Percentiles rank a stretch among this genome's conserved stretches.
phyloP scores from a whole-genome alignment of 768 basidiomycete genomes.

The Tremella mesenterica region DNA sequence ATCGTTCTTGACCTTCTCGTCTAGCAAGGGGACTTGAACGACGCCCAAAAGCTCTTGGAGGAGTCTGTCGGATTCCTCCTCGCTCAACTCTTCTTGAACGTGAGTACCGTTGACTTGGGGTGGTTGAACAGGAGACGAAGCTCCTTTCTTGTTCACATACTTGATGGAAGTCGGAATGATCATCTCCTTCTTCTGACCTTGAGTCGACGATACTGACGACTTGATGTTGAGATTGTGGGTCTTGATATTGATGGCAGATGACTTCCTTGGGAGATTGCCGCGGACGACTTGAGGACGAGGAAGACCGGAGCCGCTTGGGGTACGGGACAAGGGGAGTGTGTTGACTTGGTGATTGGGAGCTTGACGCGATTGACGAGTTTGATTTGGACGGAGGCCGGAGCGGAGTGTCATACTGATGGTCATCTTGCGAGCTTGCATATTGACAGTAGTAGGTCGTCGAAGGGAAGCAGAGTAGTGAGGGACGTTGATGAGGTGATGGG shows the following conservation, averaged over 20 bases:
- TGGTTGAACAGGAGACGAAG: too few relatives aligned
- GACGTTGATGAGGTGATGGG: neutral
- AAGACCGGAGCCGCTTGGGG: neutral
- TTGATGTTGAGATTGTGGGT: neutral
- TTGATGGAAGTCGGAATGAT: neutral
- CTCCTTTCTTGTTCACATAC: too few relatives aligned
- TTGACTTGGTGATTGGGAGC: neutral
- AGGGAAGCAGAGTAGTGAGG: neutral
- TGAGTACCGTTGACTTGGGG: too few relatives aligned
- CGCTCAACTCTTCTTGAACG: too few relatives aligned
- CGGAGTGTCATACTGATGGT: neutral
- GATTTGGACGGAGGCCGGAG: neutral
- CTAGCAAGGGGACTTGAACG: too few relatives aligned
- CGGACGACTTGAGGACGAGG: neutral
- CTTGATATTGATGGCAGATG: neutral
- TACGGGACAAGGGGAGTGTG: neutral
- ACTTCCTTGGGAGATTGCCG: neutral
- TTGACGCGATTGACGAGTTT: neutral
- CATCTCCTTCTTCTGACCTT: neutral
- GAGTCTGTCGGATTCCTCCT: too few relatives aligned
- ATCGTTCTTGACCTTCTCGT: too few relatives aligned
- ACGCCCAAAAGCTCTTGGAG: too few relatives aligned
- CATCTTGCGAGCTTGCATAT: neutral
- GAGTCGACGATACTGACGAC: neutral
- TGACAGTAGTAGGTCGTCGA: neutral